phyloP scores from a whole-genome alignment of 805 yeast genomes.

The Suhomyces kilbournensis region DNA sequence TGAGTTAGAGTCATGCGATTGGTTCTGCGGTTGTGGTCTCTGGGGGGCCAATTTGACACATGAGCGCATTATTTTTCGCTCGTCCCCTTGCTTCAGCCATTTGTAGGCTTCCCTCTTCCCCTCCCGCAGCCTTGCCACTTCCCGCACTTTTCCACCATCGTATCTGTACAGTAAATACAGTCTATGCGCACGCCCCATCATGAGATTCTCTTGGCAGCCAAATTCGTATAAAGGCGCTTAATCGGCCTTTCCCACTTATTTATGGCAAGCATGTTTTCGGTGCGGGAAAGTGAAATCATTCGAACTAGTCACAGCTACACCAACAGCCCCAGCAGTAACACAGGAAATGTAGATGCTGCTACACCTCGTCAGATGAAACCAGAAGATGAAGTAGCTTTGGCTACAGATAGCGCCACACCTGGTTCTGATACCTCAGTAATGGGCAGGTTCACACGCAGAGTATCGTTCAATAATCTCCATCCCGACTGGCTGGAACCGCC shows the following conservation, averaged over 20 bases:
- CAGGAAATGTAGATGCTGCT: not conserved
- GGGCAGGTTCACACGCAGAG: slow-evolving; percentile 31
- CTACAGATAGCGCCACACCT: not conserved
- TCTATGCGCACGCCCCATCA: not conserved
- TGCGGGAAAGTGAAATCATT: not conserved
- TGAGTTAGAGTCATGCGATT: not conserved
- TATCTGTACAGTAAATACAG: not conserved
- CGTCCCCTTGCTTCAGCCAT: not conserved
- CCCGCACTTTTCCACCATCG: not conserved
- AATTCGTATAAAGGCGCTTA: not conserved
- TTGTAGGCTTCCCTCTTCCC: not conserved
- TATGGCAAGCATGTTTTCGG: not conserved
- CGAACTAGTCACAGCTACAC: not conserved
- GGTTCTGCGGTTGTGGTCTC: not conserved
- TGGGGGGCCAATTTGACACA: not conserved
- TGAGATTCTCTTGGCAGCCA: not conserved
- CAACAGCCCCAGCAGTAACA: not conserved
- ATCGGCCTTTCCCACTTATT: not conserved
- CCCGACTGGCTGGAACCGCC: slow-evolving; percentile 16
- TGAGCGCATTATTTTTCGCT: not conserved
- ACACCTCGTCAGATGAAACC: not conserved
- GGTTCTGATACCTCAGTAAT: not conserved
- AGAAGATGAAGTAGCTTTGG: not conserved
- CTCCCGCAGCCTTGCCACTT: not conserved
- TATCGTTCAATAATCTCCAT: slow-evolving; percentile 43